Evolutionary conservation across 495 filamentous ascomycete species (phyloP).

Genomic region (Penicillium bialowiezense): DNA sequence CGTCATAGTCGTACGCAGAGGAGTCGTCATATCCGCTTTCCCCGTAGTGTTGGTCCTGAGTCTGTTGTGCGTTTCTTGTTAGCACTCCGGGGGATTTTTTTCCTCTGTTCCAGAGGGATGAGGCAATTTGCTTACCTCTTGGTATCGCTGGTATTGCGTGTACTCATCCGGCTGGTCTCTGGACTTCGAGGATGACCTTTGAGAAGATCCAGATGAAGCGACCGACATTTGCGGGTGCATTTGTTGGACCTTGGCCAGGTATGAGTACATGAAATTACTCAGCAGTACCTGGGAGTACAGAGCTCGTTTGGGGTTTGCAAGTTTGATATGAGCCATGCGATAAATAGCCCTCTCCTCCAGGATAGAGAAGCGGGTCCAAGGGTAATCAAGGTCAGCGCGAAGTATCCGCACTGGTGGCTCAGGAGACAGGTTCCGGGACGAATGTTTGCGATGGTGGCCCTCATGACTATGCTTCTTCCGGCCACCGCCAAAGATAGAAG

Average conservation of each 20-base stretch:
- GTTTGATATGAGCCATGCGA: constrained; percentile 97
- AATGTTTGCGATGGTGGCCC: constrained; percentile 69
- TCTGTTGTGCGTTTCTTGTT: constrained; percentile 23
- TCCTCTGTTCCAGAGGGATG: background rate
- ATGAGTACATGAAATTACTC: constrained; percentile 99
- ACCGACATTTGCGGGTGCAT: constrained; percentile 93
- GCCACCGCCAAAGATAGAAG: constrained; percentile 82
- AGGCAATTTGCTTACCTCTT: constrained; percentile 51
- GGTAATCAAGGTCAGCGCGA: constrained; percentile 84
- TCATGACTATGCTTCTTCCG: constrained; percentile 69
- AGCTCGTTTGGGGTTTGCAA: constrained; percentile 90
- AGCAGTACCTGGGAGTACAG: constrained; percentile 94
- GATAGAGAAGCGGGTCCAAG: constrained; percentile 94
- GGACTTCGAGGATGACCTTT: constrained; percentile 60
- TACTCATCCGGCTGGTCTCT: constrained; percentile 66
- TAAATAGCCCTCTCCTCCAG: constrained; percentile 97
- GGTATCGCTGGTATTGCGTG: constrained; percentile 60
- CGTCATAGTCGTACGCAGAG: constrained; percentile 57
- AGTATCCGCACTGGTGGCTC: constrained; percentile 70
- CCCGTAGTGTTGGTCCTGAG: constrained; percentile 53
- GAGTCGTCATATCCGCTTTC: constrained; percentile 55
- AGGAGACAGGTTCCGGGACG: constrained; percentile 73
- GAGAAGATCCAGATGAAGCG: constrained; percentile 52
- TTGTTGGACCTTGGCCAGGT: constrained; percentile 96
- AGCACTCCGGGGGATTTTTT: background rate